Evolutionary conservation across 2,329 filamentous ascomycete species (phyloP).

Genomic region (Geosmithia putterillii): DNA sequence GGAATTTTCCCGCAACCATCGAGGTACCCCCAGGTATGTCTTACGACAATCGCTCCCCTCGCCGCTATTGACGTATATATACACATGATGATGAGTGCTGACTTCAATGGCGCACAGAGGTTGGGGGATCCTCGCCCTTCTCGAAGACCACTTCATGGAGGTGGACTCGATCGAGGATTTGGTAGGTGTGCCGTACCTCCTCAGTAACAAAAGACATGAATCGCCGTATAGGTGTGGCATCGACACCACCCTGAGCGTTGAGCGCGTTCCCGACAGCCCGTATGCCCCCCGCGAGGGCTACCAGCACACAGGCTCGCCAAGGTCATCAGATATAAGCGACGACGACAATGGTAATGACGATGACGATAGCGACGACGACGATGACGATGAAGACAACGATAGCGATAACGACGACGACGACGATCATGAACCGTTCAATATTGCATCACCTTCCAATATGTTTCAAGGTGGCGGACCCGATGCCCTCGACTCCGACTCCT

Average conservation of each 20-base stretch:
- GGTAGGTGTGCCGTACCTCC: conserved; percentile 13
- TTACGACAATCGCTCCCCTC: too few relatives aligned
- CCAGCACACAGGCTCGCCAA: too few relatives aligned
- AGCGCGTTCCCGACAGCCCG: conserved; percentile 16
- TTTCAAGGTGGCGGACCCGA: too few relatives aligned
- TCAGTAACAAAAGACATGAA: too few relatives aligned
- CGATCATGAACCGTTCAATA: conserved; percentile 7
- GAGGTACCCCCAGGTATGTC: too few relatives aligned
- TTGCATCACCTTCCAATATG: too few relatives aligned
- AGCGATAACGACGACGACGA: conserved; percentile 7
- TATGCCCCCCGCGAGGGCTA: neutral
- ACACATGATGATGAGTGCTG: too few relatives aligned
- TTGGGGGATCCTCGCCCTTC: conserved; percentile 37
- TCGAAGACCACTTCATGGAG: conserved; percentile 27
- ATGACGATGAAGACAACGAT: conserved; percentile 8
- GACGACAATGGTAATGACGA: conserved; percentile 8
- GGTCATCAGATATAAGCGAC: conserved; percentile 1
- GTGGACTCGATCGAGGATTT: conserved; percentile 20
- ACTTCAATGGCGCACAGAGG: conserved; percentile 14
- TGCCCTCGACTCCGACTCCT: too few relatives aligned
- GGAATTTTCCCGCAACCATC: too few relatives aligned
- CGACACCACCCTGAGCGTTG: conserved; percentile 7
- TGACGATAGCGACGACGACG: conserved; percentile 7
- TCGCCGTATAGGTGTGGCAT: conserved; percentile 8
- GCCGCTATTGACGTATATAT: too few relatives aligned